Evolutionary conservation across 106 monocot species (phyloP).

Genomic region (Dioscorea alata): DNA sequence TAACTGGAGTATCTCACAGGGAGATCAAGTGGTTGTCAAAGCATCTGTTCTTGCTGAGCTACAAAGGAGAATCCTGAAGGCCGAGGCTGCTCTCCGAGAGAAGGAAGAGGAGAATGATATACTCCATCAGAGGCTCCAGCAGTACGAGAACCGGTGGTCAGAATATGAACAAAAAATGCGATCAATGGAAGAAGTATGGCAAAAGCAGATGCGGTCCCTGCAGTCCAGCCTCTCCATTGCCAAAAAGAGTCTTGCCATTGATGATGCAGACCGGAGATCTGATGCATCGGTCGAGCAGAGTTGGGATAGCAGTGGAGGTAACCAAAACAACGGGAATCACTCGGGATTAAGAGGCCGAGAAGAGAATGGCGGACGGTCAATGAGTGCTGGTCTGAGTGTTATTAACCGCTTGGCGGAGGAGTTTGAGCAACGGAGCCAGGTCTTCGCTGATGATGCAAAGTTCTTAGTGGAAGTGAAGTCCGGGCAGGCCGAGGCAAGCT

Average conservation of each 20-base stretch:
- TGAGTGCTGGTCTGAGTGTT: conserved; percentile 41
- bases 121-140: conserved; percentile 73
- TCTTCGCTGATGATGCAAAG: conserved; percentile 69
- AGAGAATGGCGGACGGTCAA: conserved; percentile 18
- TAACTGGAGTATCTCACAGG: conserved; percentile 23
- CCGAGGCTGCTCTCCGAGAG: conserved; percentile 63
- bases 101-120: conserved; percentile 92
- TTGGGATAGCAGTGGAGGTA: conserved; percentile 32
- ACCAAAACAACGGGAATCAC: conserved; percentile 8
- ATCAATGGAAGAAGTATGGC: conserved; percentile 99
- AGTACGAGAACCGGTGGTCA: conserved; percentile 82
- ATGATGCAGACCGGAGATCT: conserved; percentile 38
- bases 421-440: conserved; percentile 61
- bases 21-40: conserved; percentile 60
- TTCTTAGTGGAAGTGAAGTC: conserved; percentile 93
- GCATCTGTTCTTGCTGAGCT: conserved; percentile 82
- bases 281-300: conserved; percentile 51
- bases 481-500: conserved; percentile 65
- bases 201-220: conserved; percentile 88
- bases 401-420: conserved; percentile 63
- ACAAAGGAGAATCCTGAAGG: conserved; percentile 73
- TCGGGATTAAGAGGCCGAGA: conserved; percentile 3
- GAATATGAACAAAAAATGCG: conserved; percentile 95
- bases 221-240: conserved; percentile 78
- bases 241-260: conserved; percentile 68